phyloP scores from a whole-genome alignment of 2,329 filamentous ascomycete genomes.

The Colletotrichum liaoningense region DNA sequence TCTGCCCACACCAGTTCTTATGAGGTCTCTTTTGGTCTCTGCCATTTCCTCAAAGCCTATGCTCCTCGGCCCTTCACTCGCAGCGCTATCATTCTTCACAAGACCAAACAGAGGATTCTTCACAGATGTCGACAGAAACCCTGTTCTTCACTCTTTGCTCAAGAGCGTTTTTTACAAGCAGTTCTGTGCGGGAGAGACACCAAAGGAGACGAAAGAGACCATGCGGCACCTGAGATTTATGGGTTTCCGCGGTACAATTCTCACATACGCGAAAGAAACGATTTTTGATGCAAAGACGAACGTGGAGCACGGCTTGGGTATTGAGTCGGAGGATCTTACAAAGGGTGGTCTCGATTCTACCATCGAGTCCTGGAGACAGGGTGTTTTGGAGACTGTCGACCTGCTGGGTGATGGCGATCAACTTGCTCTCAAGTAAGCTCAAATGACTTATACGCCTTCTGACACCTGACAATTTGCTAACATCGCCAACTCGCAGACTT shows the following conservation, averaged over 20 bases:
- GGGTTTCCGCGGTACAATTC: slow-evolving; percentile 85
- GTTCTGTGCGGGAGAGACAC: slow-evolving; percentile 87
- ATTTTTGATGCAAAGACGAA: slow-evolving; percentile 71
- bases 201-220: slow-evolving; percentile 73
- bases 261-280: slow-evolving; percentile 87
- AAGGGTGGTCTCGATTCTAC: slow-evolving; percentile 62
- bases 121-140: slow-evolving; percentile 81
- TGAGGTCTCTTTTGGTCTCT: slow-evolving; percentile 17
- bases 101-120: slow-evolving; percentile 14
- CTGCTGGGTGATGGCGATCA: slow-evolving; percentile 76
- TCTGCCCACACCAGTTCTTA: slow-evolving; percentile 5
- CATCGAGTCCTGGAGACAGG: slow-evolving; percentile 78
- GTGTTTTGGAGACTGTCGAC: slow-evolving; percentile 79
- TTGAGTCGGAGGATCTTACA: slow-evolving; percentile 59
- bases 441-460: accelerated
- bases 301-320: slow-evolving; percentile 52
- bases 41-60: slow-evolving; percentile 26
- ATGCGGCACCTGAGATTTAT: slow-evolving; percentile 75
- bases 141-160: slow-evolving; percentile 74
- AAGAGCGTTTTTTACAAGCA: slow-evolving; percentile 90
- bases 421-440: slow-evolving; percentile 69
- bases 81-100: slow-evolving; percentile 16
- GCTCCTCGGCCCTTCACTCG: slow-evolving; percentile 4
- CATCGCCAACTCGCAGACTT: slow-evolving; percentile 61
- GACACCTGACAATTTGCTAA: background rate